Evolutionary conservation across 306 rosid genomes (phyloP), one percentile per base, ranked within the genome.

Genomic region (Prunus campanulata): DNA sequence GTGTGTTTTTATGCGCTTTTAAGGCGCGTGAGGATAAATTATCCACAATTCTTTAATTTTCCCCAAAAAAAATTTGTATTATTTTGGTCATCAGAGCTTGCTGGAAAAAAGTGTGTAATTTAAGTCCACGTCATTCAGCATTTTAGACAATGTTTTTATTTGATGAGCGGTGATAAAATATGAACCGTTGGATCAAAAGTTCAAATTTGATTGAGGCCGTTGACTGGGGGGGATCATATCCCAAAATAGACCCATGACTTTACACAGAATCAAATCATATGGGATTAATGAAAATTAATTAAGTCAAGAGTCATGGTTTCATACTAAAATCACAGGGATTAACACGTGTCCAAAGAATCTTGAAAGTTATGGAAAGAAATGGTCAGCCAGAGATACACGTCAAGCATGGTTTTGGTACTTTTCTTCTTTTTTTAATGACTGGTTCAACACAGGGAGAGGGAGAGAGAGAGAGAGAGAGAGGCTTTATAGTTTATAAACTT

Each of bases 11-110:
- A 12, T 47, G 7, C 72, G 63, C 69, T 67, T 19, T 30, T 1
- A 20, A 13, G 79, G 89, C 64, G 88, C 77, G 86, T 87, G 70
- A 76, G 0, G n/a, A 7, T 46, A 25, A 66, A 50, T 72, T 64
- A 46, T 69, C 69, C 74, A 20, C 50, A 2, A 60, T 60, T 35
- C 4, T 61, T 18, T 55, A 42, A 30, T n/a, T 42, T 74, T 11
- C 59, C n/a, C 29, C 13, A 3, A 6, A 35, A 35, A 35, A 35
- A 12, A 13, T 56, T 65, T 11, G 69, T 51, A 35, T 75, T 49
- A 20, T 78, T 83, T 70, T 6, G 24, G 56, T 39, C 59, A 44
- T 10, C 48, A 25, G 24, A 39, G 47, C 59, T 39, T 27, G 64
- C 66, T 67, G 68, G 47, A 59, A 51, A 68, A 14, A 49, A 81